Evolutionary conservation across 2,329 filamentous ascomycete genomes (phyloP).

Genomic region (Huntiella savannae): DNA sequence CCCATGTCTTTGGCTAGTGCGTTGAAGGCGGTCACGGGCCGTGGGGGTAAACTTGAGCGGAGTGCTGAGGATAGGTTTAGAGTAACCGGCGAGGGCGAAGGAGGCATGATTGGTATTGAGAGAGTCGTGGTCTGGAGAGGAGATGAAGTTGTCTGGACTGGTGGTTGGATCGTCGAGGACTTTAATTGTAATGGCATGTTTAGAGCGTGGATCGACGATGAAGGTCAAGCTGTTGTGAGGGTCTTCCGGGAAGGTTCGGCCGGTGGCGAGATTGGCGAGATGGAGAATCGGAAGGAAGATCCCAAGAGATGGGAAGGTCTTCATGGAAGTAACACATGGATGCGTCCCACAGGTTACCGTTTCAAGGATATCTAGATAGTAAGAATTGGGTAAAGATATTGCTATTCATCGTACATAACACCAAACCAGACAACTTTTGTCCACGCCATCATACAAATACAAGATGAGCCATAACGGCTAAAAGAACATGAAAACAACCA

Average conservation of each 20-base stretch:
- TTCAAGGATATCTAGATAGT: conserved; percentile 6
- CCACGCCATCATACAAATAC: conserved; percentile 9
- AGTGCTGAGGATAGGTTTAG: conserved; percentile 59
- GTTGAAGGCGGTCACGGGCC: conserved; percentile 46
- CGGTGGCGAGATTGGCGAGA: conserved; percentile 1
- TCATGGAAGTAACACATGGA: conserved; percentile 5
- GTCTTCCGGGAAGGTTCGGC: conserved; percentile 18
- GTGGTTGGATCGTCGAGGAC: conserved; percentile 46
- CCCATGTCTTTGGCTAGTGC: conserved; percentile 34
- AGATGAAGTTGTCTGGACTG: conserved; percentile 23
- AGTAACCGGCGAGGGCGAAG: conserved; percentile 55
- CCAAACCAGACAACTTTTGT: background rate
- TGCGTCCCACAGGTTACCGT: conserved; percentile 5
- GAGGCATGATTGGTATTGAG: conserved; percentile 72
- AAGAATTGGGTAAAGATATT: no score
- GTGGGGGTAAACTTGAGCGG: conserved; percentile 50
- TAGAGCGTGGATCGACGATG: conserved; percentile 52
- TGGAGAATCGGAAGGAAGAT: conserved; percentile 6
- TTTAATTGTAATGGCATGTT: conserved; percentile 85
- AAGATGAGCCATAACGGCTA: background rate
- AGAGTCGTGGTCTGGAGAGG: conserved; percentile 24
- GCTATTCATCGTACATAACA: background rate
- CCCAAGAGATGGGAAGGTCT: conserved; percentile 1
- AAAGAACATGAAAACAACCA: conserved; percentile 8
- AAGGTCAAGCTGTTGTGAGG: conserved; percentile 36